Percentiles rank a stretch among this genome's conserved stretches.
phyloP scores from a whole-genome alignment of 176 grass and related monocot genomes.

The Musa schizocarpa region DNA sequence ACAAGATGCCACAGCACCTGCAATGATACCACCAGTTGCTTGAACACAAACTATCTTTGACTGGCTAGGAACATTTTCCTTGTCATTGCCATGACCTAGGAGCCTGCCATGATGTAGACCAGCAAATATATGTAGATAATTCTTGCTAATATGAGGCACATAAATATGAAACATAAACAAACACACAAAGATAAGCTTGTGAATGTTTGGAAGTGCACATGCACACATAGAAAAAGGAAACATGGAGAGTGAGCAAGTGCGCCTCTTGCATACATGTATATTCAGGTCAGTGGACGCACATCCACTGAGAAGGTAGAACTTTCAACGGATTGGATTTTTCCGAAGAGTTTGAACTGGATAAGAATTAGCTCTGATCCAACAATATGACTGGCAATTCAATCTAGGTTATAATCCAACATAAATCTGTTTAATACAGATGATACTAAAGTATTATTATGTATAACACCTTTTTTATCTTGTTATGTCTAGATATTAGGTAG shows the following conservation, averaged over 20 bases:
- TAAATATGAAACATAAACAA: background rate
- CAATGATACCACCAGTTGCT: conserved; percentile 78
- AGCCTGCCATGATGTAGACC: conserved; percentile 40
- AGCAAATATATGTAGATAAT: background rate
- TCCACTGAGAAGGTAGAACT: too few species aligned
- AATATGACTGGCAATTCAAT: too few species aligned
- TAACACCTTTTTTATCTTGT: too few species aligned
- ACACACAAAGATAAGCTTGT: background rate
- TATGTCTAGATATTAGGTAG: too few species aligned
- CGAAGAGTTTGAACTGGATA: too few species aligned
- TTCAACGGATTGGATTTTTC: too few species aligned
- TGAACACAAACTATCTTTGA: conserved; percentile 77
- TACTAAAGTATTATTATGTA: too few species aligned
- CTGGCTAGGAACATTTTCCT: conserved; percentile 43
- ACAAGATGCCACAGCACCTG: conserved; percentile 80
- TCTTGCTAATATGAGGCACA: background rate
- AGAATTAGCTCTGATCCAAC: too few species aligned
- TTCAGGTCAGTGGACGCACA: too few species aligned
- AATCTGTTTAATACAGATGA: too few species aligned
- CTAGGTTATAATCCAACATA: too few species aligned
- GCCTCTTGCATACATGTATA: background rate
- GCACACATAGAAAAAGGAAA: background rate
- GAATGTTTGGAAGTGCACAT: background rate
- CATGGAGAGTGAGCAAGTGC: background rate
- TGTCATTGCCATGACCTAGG: conserved; percentile 46